Conservation (phyloP, 805 yeast species). For the Candida nonsorbophila region DNA sequence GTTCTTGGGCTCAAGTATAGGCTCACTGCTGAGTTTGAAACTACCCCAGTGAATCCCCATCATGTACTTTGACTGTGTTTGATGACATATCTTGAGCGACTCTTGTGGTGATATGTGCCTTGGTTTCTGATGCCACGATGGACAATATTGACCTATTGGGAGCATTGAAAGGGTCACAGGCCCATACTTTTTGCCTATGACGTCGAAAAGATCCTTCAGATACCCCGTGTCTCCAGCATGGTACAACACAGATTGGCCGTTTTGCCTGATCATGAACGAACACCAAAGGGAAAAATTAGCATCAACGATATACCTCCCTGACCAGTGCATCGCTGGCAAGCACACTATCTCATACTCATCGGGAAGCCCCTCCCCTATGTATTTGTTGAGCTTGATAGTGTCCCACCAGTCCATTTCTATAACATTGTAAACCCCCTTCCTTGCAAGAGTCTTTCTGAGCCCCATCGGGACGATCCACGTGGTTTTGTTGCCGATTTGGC, state of each 20-base stretch:
- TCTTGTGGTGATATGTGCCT: conserved; percentile 84
- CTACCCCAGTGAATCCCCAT: conserved; percentile 98
- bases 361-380: conserved; percentile 30
- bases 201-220: conserved; percentile 61
- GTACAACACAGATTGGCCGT: conserved; percentile 67
- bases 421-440: conserved; percentile 54
- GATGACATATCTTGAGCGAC: conserved; percentile 60
- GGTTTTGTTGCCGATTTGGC: conserved; percentile 47
- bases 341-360: conserved; percentile 76
- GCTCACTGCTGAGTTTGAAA: conserved; percentile 82
- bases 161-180: conserved; percentile 56
- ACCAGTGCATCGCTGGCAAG: conserved; percentile 97
- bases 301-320: conserved; percentile 78
- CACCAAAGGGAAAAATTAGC: conserved; percentile 86
- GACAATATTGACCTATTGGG: conserved; percentile 95
- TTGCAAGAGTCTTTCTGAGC: conserved; percentile 51
- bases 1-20: conserved; percentile 76
- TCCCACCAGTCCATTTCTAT: conserved; percentile 96
- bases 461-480: conserved; percentile 90
- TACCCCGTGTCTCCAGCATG: conserved; percentile 97
- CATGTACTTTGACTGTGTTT: conserved; percentile 54
- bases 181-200: conserved; percentile 63
- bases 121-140: conserved; percentile 89
- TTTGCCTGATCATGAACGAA: conserved; percentile 65
- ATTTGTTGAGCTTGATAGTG: conserved; percentile 26